Percentiles rank a stretch among this genome's conserved stretches.
Conservation (phyloP, 1,284 basidiomycete genomes). For the Ustilago crameri region DNA sequence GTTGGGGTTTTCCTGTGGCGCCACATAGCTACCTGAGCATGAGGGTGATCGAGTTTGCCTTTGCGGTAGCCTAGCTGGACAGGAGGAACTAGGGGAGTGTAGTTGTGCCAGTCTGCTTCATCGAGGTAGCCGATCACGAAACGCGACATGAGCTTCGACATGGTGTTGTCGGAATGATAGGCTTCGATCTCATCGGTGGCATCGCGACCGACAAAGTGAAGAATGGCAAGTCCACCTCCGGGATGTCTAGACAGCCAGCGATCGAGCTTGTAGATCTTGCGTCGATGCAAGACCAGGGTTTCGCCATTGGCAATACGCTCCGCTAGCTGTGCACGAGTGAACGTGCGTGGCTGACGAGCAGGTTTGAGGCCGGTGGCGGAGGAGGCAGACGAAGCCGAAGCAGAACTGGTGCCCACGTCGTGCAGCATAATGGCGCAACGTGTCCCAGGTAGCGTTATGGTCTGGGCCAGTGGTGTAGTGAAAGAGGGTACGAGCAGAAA, state of each 20-base stretch:
- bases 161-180: slow-evolving; percentile 81
- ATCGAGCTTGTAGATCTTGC: slow-evolving; percentile 83
- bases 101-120: slow-evolving; percentile 71
- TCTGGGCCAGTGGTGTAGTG: not conserved
- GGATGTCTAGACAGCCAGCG: slow-evolving; percentile 86
- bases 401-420: slow-evolving; percentile 9
- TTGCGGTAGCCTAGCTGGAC: slow-evolving; percentile 78
- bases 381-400: slow-evolving; percentile 4
- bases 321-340: slow-evolving; percentile 59
- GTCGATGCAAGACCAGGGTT: slow-evolving; percentile 81
- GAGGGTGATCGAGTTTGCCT: slow-evolving; percentile 62
- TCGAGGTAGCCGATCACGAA: slow-evolving; percentile 83
- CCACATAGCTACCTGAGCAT: slow-evolving; percentile 63
- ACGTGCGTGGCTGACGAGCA: slow-evolving; percentile 21
- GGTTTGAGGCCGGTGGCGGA: slow-evolving; percentile 3
- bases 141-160: slow-evolving; percentile 74
- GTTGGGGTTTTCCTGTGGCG: slow-evolving; percentile 27
- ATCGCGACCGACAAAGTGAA: slow-evolving; percentile 95
- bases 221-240: slow-evolving; percentile 86
- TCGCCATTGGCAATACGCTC: slow-evolving; percentile 69
- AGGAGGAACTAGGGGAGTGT: slow-evolving; percentile 87
- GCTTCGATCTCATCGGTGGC: slow-evolving; percentile 94
- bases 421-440: slow-evolving; percentile 1
- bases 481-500: no score
- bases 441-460: not conserved